Base-by-base conservation (phyloP, 2,329 filamentous ascomycete species). In the Aureobasidium mangrovei region DNA sequence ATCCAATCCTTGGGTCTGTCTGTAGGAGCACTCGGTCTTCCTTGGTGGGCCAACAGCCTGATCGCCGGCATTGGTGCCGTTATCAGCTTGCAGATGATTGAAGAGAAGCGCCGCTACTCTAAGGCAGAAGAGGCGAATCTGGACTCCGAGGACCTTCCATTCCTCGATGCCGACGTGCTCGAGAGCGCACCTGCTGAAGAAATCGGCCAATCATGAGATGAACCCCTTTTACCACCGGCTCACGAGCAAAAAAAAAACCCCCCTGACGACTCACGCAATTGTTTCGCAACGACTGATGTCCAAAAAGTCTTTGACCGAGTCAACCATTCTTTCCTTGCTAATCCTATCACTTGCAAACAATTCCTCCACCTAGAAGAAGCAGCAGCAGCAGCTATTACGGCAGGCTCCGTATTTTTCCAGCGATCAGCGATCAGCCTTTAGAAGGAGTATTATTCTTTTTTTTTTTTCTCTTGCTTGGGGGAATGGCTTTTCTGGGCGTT, bases 11-110 rank as follows among this genome's bases (percentile, higher is more conserved):
- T 85, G 51, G 93, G 93, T 48, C 78, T 94, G 35, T 78, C 83
- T 60, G 78, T 84, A 5, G 90, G 91, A 35, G 91, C 89, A 67
- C 91, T 90, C 4, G 90, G 90, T 24, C 76, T 96, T 33, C 86
- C 90, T 0, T 98, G 93, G 91, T 98, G 93, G 93, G 84, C 83
- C 58, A 91, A 85, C 60, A 88, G 86, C 7, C 63, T 86, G 3
- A 82, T 96, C 32, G 88, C 89, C 33, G 71, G 88, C 8, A 69
- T 82, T 10, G 93, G 91, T 43, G 88, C 85, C 1, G 72, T 86
- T 48, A 75, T 93, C 63, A 88, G 86, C 68, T 76, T 89, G 57
- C 82, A 82, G 66, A 86, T 96, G 70, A 59, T 64, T 32, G 66
- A 68, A 56, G 63, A 67, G 59, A 64, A 61, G 54, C 62, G 63